Evolutionary conservation across 176 grass and related monocot species (phyloP).

Genomic region (Coix lacrymajobi): DNA sequence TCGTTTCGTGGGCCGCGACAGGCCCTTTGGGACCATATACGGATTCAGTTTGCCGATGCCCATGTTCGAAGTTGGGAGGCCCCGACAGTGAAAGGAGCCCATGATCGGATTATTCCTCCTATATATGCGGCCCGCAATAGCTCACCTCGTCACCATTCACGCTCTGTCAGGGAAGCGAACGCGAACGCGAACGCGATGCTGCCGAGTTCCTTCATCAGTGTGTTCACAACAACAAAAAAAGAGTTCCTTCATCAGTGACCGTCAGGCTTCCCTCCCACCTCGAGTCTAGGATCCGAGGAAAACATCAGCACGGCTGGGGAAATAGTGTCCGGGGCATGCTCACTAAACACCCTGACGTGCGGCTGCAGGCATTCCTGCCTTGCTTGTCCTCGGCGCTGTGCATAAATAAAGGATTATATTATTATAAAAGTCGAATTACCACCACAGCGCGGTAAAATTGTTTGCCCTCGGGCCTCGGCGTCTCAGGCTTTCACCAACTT

Average conservation of each 20-base stretch:
- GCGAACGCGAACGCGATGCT: too few relatives aligned
- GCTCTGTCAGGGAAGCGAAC: too few relatives aligned
- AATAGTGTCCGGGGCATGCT: not conserved
- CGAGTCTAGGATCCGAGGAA: not conserved
- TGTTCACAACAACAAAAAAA: too few relatives aligned
- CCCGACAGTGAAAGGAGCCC: not conserved
- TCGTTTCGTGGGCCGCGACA: not conserved
- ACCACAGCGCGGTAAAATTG: not conserved
- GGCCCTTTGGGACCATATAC: not conserved
- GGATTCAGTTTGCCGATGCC: not conserved
- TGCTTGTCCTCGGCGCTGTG: not conserved
- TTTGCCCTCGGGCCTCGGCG: too few relatives aligned
- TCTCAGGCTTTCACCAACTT: too few relatives aligned
- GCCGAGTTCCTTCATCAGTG: too few relatives aligned
- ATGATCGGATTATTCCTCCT: not conserved
- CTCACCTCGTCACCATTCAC: not conserved
- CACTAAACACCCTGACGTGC: not conserved
- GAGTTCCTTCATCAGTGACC: too few relatives aligned
- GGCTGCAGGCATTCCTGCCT: not conserved
- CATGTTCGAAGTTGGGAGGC: not conserved
- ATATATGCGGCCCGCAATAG: not conserved
- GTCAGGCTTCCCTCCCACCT: not conserved
- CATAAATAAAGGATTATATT: too few relatives aligned
- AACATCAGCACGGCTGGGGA: not conserved
- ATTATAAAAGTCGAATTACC: not conserved